These are phyloP conservation scores for Wallacemonas sp. DNA, from an alignment of 208 protist genomes.

Conservation along the genomic window DNA sequence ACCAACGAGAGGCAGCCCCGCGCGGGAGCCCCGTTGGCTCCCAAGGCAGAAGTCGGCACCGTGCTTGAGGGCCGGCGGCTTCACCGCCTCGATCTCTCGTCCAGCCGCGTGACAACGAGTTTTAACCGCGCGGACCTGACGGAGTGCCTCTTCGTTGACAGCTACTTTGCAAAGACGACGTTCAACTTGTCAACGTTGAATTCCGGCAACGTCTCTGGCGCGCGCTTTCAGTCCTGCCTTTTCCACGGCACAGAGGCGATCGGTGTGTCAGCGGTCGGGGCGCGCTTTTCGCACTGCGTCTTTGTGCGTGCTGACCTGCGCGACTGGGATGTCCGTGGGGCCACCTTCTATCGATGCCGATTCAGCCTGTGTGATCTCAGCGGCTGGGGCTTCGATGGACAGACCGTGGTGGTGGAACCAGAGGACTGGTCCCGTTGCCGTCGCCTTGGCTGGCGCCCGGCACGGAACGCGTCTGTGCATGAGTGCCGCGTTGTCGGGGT, in stretches of 20 bases:
- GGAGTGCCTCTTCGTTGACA: conserved; percentile 24
- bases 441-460: conserved; percentile 52
- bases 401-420: conserved; percentile 67
- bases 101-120: conserved; percentile 44
- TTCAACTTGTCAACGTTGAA: conserved; percentile 65
- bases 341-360: conserved; percentile 75
- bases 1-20: not conserved
- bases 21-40: conserved; percentile 15
- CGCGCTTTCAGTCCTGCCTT: conserved; percentile 75
- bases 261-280: conserved; percentile 28
- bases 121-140: conserved; percentile 78
- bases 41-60: conserved; percentile 44
- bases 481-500: conserved; percentile 44
- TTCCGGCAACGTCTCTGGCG: conserved; percentile 34
- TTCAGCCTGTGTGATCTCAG: conserved; percentile 74
- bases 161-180: conserved; percentile 50
- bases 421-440: conserved; percentile 63
- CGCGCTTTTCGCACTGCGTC: conserved; percentile 74
- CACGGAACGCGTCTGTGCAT: conserved; percentile 17
- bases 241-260: conserved; percentile 57
- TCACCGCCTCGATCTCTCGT: conserved; percentile 48
- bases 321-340: conserved; percentile 66
- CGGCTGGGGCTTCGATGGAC: conserved; percentile 67
- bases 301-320: conserved; percentile 63
- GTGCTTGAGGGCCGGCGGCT: conserved; percentile 73